Base-by-base conservation (phyloP, 2,329 filamentous ascomycete species). In the Penicillium brevicompactum region DNA sequence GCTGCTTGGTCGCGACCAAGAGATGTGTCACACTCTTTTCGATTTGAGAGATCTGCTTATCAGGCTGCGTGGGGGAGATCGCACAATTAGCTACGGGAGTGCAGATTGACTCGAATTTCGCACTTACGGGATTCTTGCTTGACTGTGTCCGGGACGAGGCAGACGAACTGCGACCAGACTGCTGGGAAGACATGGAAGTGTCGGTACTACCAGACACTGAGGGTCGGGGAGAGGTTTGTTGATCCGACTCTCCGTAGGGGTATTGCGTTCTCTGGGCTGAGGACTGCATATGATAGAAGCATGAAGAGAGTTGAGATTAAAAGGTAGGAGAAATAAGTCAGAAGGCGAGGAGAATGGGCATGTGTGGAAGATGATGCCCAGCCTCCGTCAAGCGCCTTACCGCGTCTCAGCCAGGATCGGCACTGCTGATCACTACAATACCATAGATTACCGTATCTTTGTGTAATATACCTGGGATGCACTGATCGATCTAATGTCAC, bases 11-110 rank as follows among this genome's bases (percentile, higher is more conserved):
- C 34, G 94, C 94, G 63, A 99, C 93, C 34, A 99, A 87, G 43
- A 99, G 88, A 73, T 99, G 94, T 10, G 93, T 97, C 61, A 99
- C 94, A 73, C 92, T 97, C 80, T 97, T 97, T 80, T 99, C 94
- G 76, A 99, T 99, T 75, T 96, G 93, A 49, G 93, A 97, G 64
- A 99, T 84, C 65, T 91, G 81, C 80, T 90, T 80, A 79, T 87
- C 79, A 75, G 86, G 80, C 88, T 89, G 69, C 60, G 54, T 30
- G 32, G 42, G 22, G 34, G 37, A 38, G 58, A 47, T 21, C 32
- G 34, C 31, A 44, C 43, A 18, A 54, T 63, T 53, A 64, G 53
- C 16, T 34, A 47, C 30, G 4, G 21, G 14, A 5, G 3, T 21
- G 21, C 11, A 51, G 11, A 47, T 2, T 6, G 41, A 37, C 11